Base-by-base conservation (phyloP, 305 asterid species). In the Fraxinus paxiana region DNA sequence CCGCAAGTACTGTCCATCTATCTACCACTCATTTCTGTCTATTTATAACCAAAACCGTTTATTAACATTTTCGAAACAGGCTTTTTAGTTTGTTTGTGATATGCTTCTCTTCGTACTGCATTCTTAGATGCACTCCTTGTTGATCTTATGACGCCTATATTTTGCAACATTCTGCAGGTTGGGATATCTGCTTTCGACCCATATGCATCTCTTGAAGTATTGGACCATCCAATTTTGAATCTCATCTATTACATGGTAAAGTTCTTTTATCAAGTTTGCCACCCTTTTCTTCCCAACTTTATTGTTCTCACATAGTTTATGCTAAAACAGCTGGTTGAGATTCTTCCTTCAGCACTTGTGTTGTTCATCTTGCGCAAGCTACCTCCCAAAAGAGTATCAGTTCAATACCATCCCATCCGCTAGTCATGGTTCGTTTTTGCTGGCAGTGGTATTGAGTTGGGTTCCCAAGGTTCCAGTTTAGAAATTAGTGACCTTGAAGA, bases 311-410 rank as follows among this genome's bases (percentile, higher is more conserved):
- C 80, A 22, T 54, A 18, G 75, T 24, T 65, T 56, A 75, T 83
- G 54, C 71, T 22, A 82, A 79, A 80, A 83, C 94, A 94, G 97
- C 88, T 94, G 86, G 97, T 92, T 31, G 98, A 94, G 91, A 93
- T 95, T 82, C 96, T 95, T 77, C 98, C 98, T 63, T 95, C 98
- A 4, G 97, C 94, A 63, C 97, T 95, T 20, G 98, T 95, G 78
- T 88, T 95, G 82, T 95, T 84, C 90, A 95, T 95, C 80, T 87
- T 95, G 81, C 94, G 98, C 70, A 95, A 95, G 90, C 90, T 95
- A 46, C 98, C 98, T 74, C 98, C 98, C 9, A 95, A 90, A 85
- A 85, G 97, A 87, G 84, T 84, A 84, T 88, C 96, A 0, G 95
- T 93, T 2, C 97, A 93, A 75, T 93, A 93, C 89, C 98, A 95